Base-by-base conservation (phyloP, 176 grass and related monocot genomes). In the Oryza brachyantha region DNA sequence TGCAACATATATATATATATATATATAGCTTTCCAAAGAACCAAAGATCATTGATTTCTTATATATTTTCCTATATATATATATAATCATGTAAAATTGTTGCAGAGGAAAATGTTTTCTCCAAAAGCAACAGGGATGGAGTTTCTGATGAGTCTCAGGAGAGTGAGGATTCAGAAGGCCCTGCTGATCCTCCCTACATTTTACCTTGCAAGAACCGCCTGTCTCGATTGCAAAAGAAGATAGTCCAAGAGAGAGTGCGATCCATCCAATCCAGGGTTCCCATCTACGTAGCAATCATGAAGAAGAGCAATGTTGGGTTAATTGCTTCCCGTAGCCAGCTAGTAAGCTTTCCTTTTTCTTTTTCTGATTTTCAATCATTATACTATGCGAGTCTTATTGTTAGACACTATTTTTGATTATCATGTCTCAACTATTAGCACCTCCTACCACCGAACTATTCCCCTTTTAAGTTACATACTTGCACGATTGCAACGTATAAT, bases 281-380 rank as follows among this genome's bases (percentile, higher is more conserved):
- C 13, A 19, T 87, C 38, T 87, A 81, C 45, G 79, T 82, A 13
- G 66, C 66, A 24, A 32, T 36, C 54, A 73, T 82, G 79, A 77
- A 65, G 6, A 52, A n/a, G 17, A 52, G 6, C 48, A 52, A n/a
- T 52, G 5, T 50, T 21, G 16, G 16, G 46, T 17, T 17, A 50
- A 7, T 5, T 21, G 2, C 4, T 48, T 21, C 4, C 46, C 46
- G 5, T 21, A 6, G 46, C 46, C 46, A 50, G 46, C 46, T 50
- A 50, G 46, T 50, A 50, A 50, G 46, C 46, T 19, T 5, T 50
- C n/a, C n/a, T n/a, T n/a, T 43, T 43, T 32, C 35, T 12, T 34
- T 26, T 24, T 76, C 31, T 4, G 7, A 28, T 68, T 13, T 75
- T 42, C 1, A 48, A 43, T 16, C 19, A 17, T 46, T 13, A 21